phyloP scores from a whole-genome alignment of 1,284 basidiomycete species.

The Rhodotorula sp. region DNA sequence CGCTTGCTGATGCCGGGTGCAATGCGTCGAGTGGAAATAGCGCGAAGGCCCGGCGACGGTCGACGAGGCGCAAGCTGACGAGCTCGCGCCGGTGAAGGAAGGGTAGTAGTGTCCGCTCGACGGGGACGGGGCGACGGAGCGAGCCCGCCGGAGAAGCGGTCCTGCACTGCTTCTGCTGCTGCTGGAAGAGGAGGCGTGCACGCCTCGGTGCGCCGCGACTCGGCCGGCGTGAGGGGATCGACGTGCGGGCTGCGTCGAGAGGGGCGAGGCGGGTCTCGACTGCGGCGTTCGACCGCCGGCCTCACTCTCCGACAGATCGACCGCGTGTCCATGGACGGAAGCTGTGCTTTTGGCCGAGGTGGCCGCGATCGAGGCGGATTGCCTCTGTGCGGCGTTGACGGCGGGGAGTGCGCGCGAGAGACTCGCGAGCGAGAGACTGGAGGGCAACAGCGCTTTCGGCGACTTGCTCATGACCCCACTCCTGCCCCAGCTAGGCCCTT shows the following conservation, averaged over 20 bases:
- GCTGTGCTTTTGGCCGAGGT: neutral
- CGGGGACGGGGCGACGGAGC: neutral
- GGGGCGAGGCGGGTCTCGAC: too few species aligned
- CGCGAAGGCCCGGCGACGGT: constrained; percentile 7
- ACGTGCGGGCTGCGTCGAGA: too few species aligned
- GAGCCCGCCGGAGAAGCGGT: neutral
- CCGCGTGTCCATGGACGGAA: neutral
- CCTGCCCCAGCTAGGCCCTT: too few species aligned
- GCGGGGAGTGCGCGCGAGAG: constrained; percentile 23
- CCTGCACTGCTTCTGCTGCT: neutral
- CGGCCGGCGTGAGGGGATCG: too few species aligned
- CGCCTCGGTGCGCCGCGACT: neutral
- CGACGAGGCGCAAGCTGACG: neutral
- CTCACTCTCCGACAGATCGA: too few species aligned
- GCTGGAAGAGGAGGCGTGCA: neutral
- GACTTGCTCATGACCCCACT: constrained; percentile 14
- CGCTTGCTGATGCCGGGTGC: constrained; percentile 14
- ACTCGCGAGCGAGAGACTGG: constrained; percentile 31
- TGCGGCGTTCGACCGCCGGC: too few species aligned
- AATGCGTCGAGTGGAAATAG: constrained; percentile 9
- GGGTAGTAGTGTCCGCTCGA: neutral
- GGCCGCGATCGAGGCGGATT: neutral
- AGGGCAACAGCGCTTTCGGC: constrained; percentile 32
- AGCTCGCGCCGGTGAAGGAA: neutral
- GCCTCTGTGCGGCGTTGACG: neutral